Conservation (phyloP, 495 filamentous ascomycete species). For the Neurospora sp. region DNA sequence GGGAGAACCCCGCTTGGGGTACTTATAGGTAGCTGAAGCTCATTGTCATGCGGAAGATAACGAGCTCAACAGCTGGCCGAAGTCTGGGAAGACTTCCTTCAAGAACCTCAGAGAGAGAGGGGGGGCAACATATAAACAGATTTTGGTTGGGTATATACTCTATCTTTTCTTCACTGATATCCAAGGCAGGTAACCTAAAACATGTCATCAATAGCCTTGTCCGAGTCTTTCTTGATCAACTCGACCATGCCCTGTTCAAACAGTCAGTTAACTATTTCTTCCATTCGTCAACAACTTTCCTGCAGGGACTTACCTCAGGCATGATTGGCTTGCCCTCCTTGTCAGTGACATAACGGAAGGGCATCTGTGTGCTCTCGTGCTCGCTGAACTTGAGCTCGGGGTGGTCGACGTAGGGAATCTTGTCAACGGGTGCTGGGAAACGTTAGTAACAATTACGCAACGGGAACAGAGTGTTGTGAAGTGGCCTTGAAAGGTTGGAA, state of each 20-base stretch:
- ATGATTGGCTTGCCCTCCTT: conserved; percentile 70
- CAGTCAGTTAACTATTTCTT: background rate
- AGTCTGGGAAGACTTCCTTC: background rate
- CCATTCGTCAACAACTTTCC: background rate
- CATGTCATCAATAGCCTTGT: conserved; percentile 81
- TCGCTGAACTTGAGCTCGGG: conserved; percentile 84
- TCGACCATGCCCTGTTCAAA: conserved; percentile 74
- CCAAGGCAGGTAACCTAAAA: conserved; percentile 37
- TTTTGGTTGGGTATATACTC: background rate
- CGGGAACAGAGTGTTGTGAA: background rate
- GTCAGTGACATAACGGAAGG: conserved; percentile 84
- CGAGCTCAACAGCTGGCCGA: background rate
- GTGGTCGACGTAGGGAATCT: conserved; percentile 74
- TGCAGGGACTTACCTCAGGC: conserved; percentile 57
- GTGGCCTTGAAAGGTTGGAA: background rate
- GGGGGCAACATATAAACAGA: background rate
- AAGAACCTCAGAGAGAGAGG: no score
- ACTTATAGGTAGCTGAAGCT: background rate
- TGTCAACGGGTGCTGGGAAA: conserved; percentile 52
- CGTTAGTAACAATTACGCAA: background rate
- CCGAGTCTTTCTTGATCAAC: conserved; percentile 85
- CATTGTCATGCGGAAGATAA: background rate
- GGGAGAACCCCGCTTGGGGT: conserved; percentile 6
- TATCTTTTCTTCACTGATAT: background rate
- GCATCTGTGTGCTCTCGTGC: conserved; percentile 92